Conservation (phyloP, 2,329 filamentous ascomycete species). For the Cladosporium sp. region DNA sequence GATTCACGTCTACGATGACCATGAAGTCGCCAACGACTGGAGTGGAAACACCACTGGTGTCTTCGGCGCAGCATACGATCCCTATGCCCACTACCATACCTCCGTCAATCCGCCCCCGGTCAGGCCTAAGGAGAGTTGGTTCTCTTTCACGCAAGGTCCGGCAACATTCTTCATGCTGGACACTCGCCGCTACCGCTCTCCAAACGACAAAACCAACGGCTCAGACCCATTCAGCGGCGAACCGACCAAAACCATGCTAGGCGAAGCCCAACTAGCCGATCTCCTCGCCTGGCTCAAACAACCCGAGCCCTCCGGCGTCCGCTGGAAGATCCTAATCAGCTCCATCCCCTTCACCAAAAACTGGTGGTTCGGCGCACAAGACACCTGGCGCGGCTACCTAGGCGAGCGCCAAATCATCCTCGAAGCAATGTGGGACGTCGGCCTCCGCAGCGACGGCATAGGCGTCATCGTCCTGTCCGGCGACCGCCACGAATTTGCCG, state of each 20-base stretch:
- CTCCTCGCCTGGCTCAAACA: constrained; percentile 70
- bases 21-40: constrained; percentile 96
- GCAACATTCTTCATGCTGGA: constrained; percentile 94
- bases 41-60: constrained; percentile 73
- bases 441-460: constrained; percentile 62
- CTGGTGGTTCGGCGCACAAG: constrained; percentile 80
- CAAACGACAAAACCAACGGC: constrained; percentile 56
- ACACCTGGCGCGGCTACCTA: constrained; percentile 94
- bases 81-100: constrained; percentile 82
- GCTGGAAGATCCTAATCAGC: constrained; percentile 90
- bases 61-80: constrained; percentile 73
- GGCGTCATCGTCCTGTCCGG: constrained; percentile 83
- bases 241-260: constrained; percentile 75
- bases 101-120: constrained; percentile 70
- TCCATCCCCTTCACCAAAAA: constrained; percentile 97
- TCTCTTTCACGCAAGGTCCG: constrained; percentile 82
- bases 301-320: constrained; percentile 69
- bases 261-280: constrained; percentile 69
- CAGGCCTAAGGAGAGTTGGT: constrained; percentile 68
- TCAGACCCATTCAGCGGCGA: constrained; percentile 47
- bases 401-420: constrained; percentile 72
- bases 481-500: constrained; percentile 94
- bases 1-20: constrained; percentile 95
- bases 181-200: constrained; percentile 77
- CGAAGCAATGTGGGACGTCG: constrained; percentile 86